phyloP scores from a whole-genome alignment of 768 basidiomycete species.

The Boletus rex-veris region DNA sequence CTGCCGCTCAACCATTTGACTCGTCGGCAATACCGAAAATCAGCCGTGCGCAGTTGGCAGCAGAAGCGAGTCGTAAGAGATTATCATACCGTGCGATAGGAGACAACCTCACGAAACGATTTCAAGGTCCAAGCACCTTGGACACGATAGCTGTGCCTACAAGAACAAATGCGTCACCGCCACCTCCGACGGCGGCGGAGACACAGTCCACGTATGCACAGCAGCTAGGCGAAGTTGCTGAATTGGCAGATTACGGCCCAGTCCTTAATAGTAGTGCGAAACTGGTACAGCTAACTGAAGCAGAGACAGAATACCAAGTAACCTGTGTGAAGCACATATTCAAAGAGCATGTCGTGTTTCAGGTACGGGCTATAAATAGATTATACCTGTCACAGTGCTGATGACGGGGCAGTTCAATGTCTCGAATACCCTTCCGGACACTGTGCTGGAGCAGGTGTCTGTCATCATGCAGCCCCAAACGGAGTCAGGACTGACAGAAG shows the following conservation, averaged over 20 bases:
- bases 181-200: conserved; percentile 81
- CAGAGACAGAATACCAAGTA: conserved; percentile 97
- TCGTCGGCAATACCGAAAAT: conserved; percentile 85
- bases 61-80: conserved; percentile 78
- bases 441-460: conserved; percentile 90
- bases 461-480: conserved; percentile 86
- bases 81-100: not conserved
- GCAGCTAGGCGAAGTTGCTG: conserved; percentile 83
- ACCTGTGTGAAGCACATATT: conserved; percentile 96
- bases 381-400: conserved; percentile 2
- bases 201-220: conserved; percentile 83
- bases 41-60: conserved; percentile 87
- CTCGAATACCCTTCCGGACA: conserved; percentile 94
- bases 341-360: conserved; percentile 94
- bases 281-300: conserved; percentile 85
- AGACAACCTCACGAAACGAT: conserved; percentile 9
- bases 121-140: conserved; percentile 74
- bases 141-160: conserved; percentile 80
- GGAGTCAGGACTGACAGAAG: conserved; percentile 77
- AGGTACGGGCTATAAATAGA: conserved; percentile 48
- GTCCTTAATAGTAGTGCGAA: conserved; percentile 83
- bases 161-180: conserved; percentile 55
- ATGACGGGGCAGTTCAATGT: conserved; percentile 76
- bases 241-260: conserved; percentile 80
- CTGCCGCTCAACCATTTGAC: conserved; percentile 77